Evolutionary conservation across 2,329 filamentous ascomycete species (phyloP).

Genomic region (Ilyonectria robusta): DNA sequence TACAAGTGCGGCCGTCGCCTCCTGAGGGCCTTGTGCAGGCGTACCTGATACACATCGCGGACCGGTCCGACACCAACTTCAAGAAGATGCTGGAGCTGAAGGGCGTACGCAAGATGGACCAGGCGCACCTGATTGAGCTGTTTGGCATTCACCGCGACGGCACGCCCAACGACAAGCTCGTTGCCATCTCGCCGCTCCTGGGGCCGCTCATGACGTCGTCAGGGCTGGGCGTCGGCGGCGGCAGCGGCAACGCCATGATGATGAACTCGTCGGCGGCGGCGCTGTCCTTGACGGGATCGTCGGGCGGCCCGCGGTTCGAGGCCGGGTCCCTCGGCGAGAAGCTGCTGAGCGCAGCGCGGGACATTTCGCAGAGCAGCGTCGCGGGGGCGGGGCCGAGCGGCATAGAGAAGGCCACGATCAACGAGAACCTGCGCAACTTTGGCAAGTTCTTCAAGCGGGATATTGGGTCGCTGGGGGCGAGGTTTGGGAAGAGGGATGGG

Average conservation of each 20-base stretch:
- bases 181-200: conserved; percentile 78
- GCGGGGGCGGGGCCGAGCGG: conserved; percentile 56
- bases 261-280: conserved; percentile 62
- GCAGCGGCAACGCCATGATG: conserved; percentile 43
- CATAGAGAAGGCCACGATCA: conserved; percentile 78
- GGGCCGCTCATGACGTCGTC: conserved; percentile 72
- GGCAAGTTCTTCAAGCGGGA: conserved; percentile 96
- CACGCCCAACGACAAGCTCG: conserved; percentile 78
- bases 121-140: conserved; percentile 86
- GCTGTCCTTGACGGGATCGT: conserved; percentile 49
- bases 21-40: conserved; percentile 96
- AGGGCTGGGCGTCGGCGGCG: conserved; percentile 56
- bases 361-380: conserved; percentile 75
- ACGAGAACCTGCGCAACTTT: conserved; percentile 95
- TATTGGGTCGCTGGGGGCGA: conserved; percentile 80
- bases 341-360: conserved; percentile 87
- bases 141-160: conserved; percentile 87
- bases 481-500: conserved; percentile 77
- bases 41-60: conserved; percentile 96
- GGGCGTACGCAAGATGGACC: conserved; percentile 88
- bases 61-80: conserved; percentile 95
- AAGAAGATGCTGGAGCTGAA: conserved; percentile 96
- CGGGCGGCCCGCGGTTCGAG: conserved; percentile 76
- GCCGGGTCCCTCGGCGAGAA: conserved; percentile 87
- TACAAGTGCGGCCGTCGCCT: conserved; percentile 92